These are phyloP conservation scores for Hypoxylon fragiforme DNA, from an alignment of 495 filamentous ascomycete species.

Conservation along the genomic window DNA sequence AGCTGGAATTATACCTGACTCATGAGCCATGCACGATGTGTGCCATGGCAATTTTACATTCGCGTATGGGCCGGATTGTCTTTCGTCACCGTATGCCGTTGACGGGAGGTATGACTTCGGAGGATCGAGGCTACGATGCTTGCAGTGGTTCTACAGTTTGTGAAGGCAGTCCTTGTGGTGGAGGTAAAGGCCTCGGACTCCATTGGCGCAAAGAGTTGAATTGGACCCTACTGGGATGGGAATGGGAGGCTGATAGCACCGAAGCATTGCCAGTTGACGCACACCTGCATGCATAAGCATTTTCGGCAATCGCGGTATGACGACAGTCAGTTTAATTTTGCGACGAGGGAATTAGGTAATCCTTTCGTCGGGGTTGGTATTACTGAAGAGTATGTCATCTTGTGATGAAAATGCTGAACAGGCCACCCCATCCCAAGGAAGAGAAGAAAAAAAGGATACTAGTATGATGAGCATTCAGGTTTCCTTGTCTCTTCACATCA, in stretches of 20 bases:
- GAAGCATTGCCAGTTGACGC: conserved; percentile 40
- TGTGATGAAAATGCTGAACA: not conserved
- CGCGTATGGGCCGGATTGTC: conserved; percentile 80
- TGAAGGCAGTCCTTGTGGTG: conserved; percentile 40
- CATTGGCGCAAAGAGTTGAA: conserved; percentile 94
- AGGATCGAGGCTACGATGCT: conserved; percentile 46
- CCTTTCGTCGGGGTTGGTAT: conserved; percentile 40
- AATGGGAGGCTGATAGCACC: conserved; percentile 60
- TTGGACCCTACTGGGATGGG: conserved; percentile 87
- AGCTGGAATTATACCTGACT: conserved; percentile 86
- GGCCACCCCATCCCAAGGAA: not conserved
- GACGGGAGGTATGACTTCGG: conserved; percentile 60
- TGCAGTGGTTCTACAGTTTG: conserved; percentile 34
- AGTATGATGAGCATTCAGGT: conserved; percentile 3
- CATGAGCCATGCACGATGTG: conserved; percentile 97
- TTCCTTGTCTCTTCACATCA: conserved; percentile 2
- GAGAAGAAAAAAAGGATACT: no score
- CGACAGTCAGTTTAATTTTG: conserved; percentile 35
- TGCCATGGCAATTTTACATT: conserved; percentile 92
- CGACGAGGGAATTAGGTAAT: conserved; percentile 54
- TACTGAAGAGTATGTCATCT: conserved; percentile 17
- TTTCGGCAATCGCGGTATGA: conserved; percentile 7
- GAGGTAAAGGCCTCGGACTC: conserved; percentile 71
- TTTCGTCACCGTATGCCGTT: conserved; percentile 67
- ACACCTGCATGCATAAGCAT: conserved; percentile 43